Evolutionary conservation across 2,329 filamentous ascomycete genomes (phyloP), one percentile per base, ranked within the genome.

Genomic region (Lizonia empirigonia): DNA sequence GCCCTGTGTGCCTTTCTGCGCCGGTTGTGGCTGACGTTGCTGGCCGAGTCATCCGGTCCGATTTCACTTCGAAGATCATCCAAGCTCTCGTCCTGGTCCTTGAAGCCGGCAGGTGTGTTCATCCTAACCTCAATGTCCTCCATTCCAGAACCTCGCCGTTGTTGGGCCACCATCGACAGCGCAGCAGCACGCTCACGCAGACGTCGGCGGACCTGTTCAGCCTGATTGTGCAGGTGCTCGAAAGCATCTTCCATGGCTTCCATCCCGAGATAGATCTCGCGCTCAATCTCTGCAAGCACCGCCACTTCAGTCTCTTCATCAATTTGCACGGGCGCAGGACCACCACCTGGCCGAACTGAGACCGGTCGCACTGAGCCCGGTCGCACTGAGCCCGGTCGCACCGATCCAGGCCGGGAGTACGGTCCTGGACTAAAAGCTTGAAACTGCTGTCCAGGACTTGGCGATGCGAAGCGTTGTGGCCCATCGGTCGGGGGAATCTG

Each of bases 281-380:
- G 85, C 74, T 97, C 93, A 30, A 97, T 86, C 74, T 97, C 93
- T 7, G 91, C 91, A 5, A 97, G 81, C 1, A 90, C 89, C 0
- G 89, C 89, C 64, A 97, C 92, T 71, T 97, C 93, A 45, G 90
- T 90, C 67, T 97, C 93, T 72, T 97, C 93, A 69, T 97, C 93
- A 51, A 96, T 84, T 3, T 91, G 92, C 4, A 97, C 92, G 2
- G 86, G 87, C 0, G 85, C 87, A n/a, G 63, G 63, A 16, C 68
- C 73, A 18, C 66, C 65, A 12, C 8, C 57, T 7, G 60, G 58
- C 1, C 62, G 58, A 8, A 50, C 50, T 12, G 63, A 65, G 22
- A 58, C 58, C 73, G 75, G 23, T 72, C 72, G 82, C 9, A 50
- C 50, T 12, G 63, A 65, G 22, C 59, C 58, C 73, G 75, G 23